phyloP scores from a whole-genome alignment of 2,329 filamentous ascomycete genomes.

The Colletotrichum zoysiae region DNA sequence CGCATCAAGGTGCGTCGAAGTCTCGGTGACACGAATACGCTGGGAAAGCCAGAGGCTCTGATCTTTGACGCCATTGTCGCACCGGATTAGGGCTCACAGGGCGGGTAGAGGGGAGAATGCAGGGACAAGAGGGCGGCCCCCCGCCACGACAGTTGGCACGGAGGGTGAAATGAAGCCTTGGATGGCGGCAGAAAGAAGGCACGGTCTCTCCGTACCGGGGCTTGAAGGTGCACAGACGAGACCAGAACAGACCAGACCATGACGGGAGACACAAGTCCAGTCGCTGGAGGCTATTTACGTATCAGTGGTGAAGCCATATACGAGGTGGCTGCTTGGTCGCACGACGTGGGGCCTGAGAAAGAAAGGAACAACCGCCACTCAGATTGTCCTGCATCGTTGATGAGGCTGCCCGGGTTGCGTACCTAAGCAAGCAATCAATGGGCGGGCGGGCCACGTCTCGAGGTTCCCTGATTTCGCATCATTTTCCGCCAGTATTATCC shows the following conservation, averaged over 20 bases:
- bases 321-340: slow-evolving; percentile 8
- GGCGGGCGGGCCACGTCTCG: slow-evolving; percentile 18
- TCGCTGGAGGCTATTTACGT: neutral
- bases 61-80: slow-evolving; percentile 4
- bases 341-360: slow-evolving; percentile 8
- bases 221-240: slow-evolving; percentile 7
- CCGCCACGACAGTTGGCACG: slow-evolving; percentile 30
- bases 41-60: slow-evolving; percentile 12
- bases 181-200: slow-evolving; percentile 19
- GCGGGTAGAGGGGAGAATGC: neutral
- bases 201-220: neutral
- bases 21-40: slow-evolving; percentile 14
- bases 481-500: neutral
- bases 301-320: slow-evolving; percentile 7
- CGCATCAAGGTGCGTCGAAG: slow-evolving; percentile 15
- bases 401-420: slow-evolving; percentile 24
- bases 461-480: neutral
- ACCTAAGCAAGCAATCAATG: slow-evolving; percentile 33
- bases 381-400: slow-evolving; percentile 3
- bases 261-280: slow-evolving; percentile 8
- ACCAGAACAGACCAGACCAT: no score
- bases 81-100: slow-evolving; percentile 3
- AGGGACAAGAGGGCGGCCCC: slow-evolving; percentile 16
- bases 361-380: neutral
- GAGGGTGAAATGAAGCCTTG: slow-evolving; percentile 27